Evolutionary conservation across 129 eudicot species (phyloP).

Genomic region (Helianthus annuus): HanXRQr2.0-SUNRISE NC_035434.2:63222229-63222728

Average conservation of each 20-base stretch:
- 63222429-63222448: conserved; percentile 18
- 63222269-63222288: conserved; percentile 18
- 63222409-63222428: conserved; percentile 26
- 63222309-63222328: conserved; percentile 15
- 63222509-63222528: conserved; percentile 43
- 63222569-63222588: conserved; percentile 41
- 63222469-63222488: conserved; percentile 11
- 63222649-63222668: conserved; percentile 26
- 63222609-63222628: conserved; percentile 37
- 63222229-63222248: neutral
- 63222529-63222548: conserved; percentile 25
- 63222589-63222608: conserved; percentile 39
- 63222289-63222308: conserved; percentile 30
- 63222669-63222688: conserved; percentile 43
- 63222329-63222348: neutral
- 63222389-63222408: conserved; percentile 7
- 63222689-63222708: conserved; percentile 38
- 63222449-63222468: conserved; percentile 36
- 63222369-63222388: conserved; percentile 18
- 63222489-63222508: conserved; percentile 34
- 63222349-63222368: neutral
- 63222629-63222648: conserved; percentile 37
- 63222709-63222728: conserved; percentile 16
- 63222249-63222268: neutral
- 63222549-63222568: conserved; percentile 21